phyloP scores from a whole-genome alignment of 768 basidiomycete genomes.

The Leccinum boreale region DNA sequence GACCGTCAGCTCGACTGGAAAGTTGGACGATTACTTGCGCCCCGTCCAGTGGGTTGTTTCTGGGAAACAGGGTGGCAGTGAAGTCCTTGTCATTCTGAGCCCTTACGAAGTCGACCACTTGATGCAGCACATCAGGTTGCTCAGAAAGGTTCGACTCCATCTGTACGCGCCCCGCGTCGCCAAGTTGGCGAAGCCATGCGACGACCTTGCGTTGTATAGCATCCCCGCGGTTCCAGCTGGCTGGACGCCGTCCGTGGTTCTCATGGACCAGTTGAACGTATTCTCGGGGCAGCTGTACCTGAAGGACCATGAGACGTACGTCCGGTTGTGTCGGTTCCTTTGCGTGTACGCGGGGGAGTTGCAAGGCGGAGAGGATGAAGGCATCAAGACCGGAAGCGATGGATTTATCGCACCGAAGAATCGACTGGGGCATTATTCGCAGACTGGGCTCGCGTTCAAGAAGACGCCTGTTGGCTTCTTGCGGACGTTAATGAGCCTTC shows the following conservation, averaged over 20 bases:
- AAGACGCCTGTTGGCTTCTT: slow-evolving; percentile 34
- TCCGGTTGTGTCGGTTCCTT: not conserved
- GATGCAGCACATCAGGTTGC: slow-evolving; percentile 34
- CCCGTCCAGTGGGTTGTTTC: slow-evolving; percentile 31
- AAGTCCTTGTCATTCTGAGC: slow-evolving; percentile 38
- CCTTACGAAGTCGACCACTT: slow-evolving; percentile 39
- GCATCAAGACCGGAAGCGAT: not conserved
- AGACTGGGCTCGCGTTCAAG: slow-evolving; percentile 26
- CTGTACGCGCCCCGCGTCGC: slow-evolving; percentile 40
- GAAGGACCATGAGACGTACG: slow-evolving; percentile 21
- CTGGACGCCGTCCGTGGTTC: not conserved
- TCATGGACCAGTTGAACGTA: not conserved
- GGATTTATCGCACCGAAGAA: slow-evolving; percentile 3
- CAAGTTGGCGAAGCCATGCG: slow-evolving; percentile 32
- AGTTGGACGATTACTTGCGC: slow-evolving; percentile 19
- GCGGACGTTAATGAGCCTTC: slow-evolving; percentile 19
- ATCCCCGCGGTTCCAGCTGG: not conserved
- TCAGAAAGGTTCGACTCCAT: slow-evolving; percentile 36
- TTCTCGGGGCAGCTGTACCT: not conserved
- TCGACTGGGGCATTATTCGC: not conserved
- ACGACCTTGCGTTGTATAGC: not conserved
- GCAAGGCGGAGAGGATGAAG: not conserved
- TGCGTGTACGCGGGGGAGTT: not conserved
- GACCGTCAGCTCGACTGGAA: slow-evolving; percentile 4
- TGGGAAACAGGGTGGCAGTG: not conserved